These are phyloP conservation scores for Trichoderma atroviride DNA, from an alignment of 2,329 filamentous ascomycete species.

Conservation along the genomic window DNA sequence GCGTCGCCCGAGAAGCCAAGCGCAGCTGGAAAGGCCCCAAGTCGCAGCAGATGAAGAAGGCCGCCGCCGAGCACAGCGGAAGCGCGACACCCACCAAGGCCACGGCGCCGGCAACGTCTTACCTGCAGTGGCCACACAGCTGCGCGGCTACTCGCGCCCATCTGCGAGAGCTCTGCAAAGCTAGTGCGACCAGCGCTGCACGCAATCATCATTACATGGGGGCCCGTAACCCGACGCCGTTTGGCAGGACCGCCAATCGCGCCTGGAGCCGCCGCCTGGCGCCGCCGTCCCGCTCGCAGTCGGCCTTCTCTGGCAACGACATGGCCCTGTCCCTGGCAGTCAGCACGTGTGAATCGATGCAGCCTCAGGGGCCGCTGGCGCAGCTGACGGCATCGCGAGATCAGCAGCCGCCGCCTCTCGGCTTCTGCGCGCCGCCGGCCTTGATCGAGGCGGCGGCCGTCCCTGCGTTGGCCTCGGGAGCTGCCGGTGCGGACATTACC, in stretches of 20 bases:
- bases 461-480: slow-evolving; percentile 5
- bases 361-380: slow-evolving; percentile 62
- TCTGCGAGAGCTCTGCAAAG: slow-evolving; percentile 64
- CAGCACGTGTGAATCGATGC: slow-evolving; percentile 67
- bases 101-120: slow-evolving; percentile 46
- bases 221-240: slow-evolving; percentile 56
- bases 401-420: slow-evolving; percentile 29
- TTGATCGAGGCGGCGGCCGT: background rate
- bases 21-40: slow-evolving; percentile 68
- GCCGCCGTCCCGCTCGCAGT: slow-evolving; percentile 50
- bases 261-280: slow-evolving; percentile 54
- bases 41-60: slow-evolving; percentile 39
- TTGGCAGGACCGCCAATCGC: slow-evolving; percentile 53
- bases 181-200: slow-evolving; percentile 51
- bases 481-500: background rate
- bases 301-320: slow-evolving; percentile 61
- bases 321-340: slow-evolving; percentile 65
- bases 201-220: slow-evolving; percentile 52
- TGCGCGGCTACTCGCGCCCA: slow-evolving; percentile 64
- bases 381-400: slow-evolving; percentile 55
- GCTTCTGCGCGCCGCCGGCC: background rate
- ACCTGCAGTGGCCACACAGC: slow-evolving; percentile 66
- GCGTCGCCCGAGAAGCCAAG: slow-evolving; percentile 67
- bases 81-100: slow-evolving; percentile 60
- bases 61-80: slow-evolving; percentile 48